Evolutionary conservation across 1,139 yeast genomes (phyloP).

Genomic region (Pneumocystis sp.): DNA sequence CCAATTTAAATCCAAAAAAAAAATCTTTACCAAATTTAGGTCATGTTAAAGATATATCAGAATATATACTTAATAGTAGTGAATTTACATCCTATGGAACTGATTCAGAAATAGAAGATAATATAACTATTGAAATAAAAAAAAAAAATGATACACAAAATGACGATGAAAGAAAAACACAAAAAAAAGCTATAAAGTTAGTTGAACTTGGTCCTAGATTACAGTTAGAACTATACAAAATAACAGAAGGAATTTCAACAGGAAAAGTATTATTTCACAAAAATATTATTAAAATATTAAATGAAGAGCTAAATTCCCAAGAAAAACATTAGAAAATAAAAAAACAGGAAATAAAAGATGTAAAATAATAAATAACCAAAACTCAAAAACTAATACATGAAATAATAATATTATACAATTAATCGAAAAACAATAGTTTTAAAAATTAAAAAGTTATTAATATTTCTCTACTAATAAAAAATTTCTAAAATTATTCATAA

Average conservation of each 20-base stretch:
- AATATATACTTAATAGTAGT: conserved; percentile 68
- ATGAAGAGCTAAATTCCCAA: conserved; percentile 11
- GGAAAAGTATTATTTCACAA: conserved; percentile 85
- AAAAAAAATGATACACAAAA: conserved; percentile 41
- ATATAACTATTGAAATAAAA: conserved; percentile 67
- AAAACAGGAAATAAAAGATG: conserved; percentile 5
- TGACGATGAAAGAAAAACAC: conserved; percentile 52
- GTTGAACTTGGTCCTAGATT: conserved; percentile 91
- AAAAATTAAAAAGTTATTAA: background rate
- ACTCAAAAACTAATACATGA: background rate
- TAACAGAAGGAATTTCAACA: conserved; percentile 76
- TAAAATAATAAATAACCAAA: conserved; percentile 10
- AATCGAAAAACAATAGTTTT: background rate
- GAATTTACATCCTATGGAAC: conserved; percentile 67
- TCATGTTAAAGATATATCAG: conserved; percentile 59
- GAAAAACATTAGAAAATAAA: conserved; percentile 9
- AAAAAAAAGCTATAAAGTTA: conserved; percentile 78
- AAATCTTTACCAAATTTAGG: conserved; percentile 64
- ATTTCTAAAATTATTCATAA: background rate
- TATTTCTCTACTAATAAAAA: background rate
- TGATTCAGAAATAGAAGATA: conserved; percentile 86
- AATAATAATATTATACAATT: background rate
- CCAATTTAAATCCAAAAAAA: conserved; percentile 23
- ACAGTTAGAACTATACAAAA: conserved; percentile 59
- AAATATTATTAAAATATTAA: conserved; percentile 7